A percentile compares a stretch with the other conserved stretches of the same genome.
Conservation (phyloP, 2,329 filamentous ascomycete genomes). For the Penicillium sp. region DNA sequence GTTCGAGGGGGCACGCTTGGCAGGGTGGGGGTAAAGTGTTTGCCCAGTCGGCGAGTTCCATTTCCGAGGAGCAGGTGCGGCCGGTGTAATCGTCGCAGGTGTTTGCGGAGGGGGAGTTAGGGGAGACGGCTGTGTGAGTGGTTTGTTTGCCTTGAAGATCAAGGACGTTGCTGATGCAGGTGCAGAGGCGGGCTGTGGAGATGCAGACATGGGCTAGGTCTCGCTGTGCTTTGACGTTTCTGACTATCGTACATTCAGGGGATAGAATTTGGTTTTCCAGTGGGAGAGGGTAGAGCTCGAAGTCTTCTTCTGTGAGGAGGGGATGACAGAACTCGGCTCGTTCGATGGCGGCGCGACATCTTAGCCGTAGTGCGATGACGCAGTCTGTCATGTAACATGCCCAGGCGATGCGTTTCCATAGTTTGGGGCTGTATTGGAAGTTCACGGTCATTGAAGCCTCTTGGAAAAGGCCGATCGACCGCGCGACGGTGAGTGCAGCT, state of each 20-base stretch:
- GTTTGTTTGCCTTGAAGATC: slow-evolving; percentile 15
- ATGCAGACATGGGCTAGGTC: slow-evolving; percentile 14
- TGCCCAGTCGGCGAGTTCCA: slow-evolving; percentile 20
- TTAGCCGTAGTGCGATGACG: slow-evolving; percentile 14
- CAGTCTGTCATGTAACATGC: slow-evolving; percentile 19
- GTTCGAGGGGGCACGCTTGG: slow-evolving; percentile 9
- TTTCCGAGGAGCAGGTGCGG: slow-evolving; percentile 9
- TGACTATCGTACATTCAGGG: not conserved
- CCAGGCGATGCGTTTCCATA: slow-evolving; percentile 21
- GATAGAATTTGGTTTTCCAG: not conserved
- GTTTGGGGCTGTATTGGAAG: slow-evolving; percentile 2
- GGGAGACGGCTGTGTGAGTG: not conserved
- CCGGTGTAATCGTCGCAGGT: slow-evolving; percentile 6
- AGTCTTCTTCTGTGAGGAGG: slow-evolving; percentile 17
- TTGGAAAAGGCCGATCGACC: slow-evolving; percentile 17
- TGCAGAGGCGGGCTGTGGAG: slow-evolving; percentile 12
- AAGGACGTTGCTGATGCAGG: slow-evolving; percentile 16
- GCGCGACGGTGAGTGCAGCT: slow-evolving; percentile 15
- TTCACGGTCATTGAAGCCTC: slow-evolving; percentile 6
- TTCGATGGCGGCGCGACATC: slow-evolving; percentile 16
- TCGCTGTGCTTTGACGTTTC: slow-evolving; percentile 7
- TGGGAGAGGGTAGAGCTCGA: slow-evolving; percentile 6
- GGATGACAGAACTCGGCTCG: slow-evolving; percentile 11
- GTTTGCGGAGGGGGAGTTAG: slow-evolving; percentile 1
- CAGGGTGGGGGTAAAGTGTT: slow-evolving; percentile 13